phyloP scores from a whole-genome alignment of 768 basidiomycete species.

The Lactarius indigo region DNA sequence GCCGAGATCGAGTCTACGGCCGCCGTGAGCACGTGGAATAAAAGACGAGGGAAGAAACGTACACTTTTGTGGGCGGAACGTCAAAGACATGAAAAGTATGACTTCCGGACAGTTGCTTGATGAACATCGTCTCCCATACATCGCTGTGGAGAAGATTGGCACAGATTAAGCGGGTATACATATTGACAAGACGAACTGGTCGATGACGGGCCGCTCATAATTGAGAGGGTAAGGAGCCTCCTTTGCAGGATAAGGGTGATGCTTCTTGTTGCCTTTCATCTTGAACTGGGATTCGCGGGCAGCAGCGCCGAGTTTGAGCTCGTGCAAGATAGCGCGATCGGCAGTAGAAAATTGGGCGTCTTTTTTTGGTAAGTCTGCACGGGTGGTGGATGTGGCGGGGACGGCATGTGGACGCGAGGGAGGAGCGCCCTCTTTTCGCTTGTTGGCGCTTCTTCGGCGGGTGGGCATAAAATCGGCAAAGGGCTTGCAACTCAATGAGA shows the following conservation, averaged over 20 bases:
- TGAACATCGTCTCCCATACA: conserved; percentile 61
- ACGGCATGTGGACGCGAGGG: not conserved
- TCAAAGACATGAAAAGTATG: conserved; percentile 65
- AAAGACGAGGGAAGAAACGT: conserved; percentile 30
- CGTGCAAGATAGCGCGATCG: conserved; percentile 57
- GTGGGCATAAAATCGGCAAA: conserved; percentile 22
- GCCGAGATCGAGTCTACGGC: conserved; percentile 60
- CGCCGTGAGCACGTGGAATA: conserved; percentile 9
- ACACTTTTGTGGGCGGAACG: conserved; percentile 60
- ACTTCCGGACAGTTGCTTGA: conserved; percentile 51
- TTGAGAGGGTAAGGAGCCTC: conserved; percentile 68
- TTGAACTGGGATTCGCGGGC: conserved; percentile 57
- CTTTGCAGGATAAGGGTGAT: conserved; percentile 49
- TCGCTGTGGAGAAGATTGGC: conserved; percentile 42
- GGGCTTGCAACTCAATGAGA: conserved; percentile 7
- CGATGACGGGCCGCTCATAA: conserved; percentile 59
- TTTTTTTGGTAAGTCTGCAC: not conserved
- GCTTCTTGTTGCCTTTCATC: conserved; percentile 46
- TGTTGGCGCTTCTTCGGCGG: conserved; percentile 19
- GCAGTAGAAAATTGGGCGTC: conserved; percentile 50
- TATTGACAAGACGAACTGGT: conserved; percentile 50
- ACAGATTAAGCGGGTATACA: not conserved
- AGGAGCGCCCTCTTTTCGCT: conserved; percentile 16
- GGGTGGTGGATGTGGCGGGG: not conserved
- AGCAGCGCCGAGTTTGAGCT: conserved; percentile 48